Base-by-base conservation (phyloP, 371 early-diverging fungal species). In the Apophysomyces trapeziformis region DNA sequence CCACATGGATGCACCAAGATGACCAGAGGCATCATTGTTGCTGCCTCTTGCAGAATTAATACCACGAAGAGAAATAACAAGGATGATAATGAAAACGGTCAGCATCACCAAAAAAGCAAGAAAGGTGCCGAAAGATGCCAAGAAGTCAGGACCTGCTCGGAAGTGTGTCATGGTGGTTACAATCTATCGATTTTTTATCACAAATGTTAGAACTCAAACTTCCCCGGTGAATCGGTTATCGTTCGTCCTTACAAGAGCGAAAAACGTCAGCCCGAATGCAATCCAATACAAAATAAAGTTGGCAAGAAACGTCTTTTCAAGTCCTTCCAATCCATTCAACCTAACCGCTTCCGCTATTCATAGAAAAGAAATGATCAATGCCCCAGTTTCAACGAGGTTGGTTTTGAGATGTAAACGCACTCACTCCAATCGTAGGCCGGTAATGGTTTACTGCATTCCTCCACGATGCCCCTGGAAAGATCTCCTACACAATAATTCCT, bases 361-460 rank as follows among this genome's bases (percentile, higher is more conserved):
- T 58, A 54, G 2, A 50, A 18, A 18, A 65, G 32, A 11, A 12
- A 58, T 47, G 46, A 8, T 36, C 26, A 16, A 44, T 35, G 45
- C 45, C 63, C 41, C 6, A 46, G 16, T 60, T 11, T 9, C 36
- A 39, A 13, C 39, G 8, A 54, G 38, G 50, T 7, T 58, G 7
- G 32, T 57, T 43, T 60, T 18, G 14, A 46, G 21, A 11, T 18
- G 16, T 26, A 7, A 14, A 38, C 32, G 35, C n/a, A 12, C 12
- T 62, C 74, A 63, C 73, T 79, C 82, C 82, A 82, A 54, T 72
- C 73, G 47, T 70, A 82, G 4, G 76, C 79, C 41, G 82, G 65
- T 6, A 70, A 58, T 37, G 82, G 82, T 5, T 67, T 64, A 58
- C 72, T 74, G 39, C 82, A 82, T 4, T 32, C 32, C 4, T 44